Conservation (phyloP, 192 early-diverging fungal genomes). For the Backusella australiensis region DNA sequence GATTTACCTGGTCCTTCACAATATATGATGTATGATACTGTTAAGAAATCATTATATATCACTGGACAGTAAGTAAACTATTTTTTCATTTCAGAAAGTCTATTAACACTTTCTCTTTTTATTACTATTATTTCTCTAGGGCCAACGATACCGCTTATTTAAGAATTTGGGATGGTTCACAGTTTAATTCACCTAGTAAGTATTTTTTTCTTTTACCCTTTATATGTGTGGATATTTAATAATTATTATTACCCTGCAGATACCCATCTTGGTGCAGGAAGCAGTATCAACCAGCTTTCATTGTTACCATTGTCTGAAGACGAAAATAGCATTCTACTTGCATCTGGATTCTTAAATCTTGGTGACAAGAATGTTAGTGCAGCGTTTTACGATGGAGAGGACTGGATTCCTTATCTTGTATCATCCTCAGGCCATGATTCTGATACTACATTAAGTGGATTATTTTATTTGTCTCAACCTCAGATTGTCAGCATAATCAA, state of each 20-base stretch:
- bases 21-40: constrained; percentile 11
- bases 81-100: background rate
- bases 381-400: constrained; percentile 50
- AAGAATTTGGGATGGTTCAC: constrained; percentile 17
- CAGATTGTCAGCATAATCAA: background rate
- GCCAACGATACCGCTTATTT: background rate
- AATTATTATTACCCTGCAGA: background rate
- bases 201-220: background rate
- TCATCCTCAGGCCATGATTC: constrained; percentile 26
- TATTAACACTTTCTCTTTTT: background rate
- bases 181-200: constrained; percentile 8
- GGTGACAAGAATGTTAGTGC: constrained; percentile 35
- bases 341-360: constrained; percentile 45
- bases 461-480: constrained; percentile 14
- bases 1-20: constrained; percentile 9
- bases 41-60: constrained; percentile 20
- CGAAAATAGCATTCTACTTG: constrained; percentile 34
- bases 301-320: background rate
- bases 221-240: background rate
- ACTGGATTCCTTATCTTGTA: constrained; percentile 42
- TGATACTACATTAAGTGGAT: constrained; percentile 1
- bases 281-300: constrained; percentile 18
- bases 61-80: constrained; percentile 36
- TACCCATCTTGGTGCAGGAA: constrained; percentile 15
- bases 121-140: background rate